Percentiles rank a stretch among this genome's conserved stretches.
phyloP scores from a whole-genome alignment of 2,329 filamentous ascomycete genomes.

The Trichoderma sp. region DNA sequence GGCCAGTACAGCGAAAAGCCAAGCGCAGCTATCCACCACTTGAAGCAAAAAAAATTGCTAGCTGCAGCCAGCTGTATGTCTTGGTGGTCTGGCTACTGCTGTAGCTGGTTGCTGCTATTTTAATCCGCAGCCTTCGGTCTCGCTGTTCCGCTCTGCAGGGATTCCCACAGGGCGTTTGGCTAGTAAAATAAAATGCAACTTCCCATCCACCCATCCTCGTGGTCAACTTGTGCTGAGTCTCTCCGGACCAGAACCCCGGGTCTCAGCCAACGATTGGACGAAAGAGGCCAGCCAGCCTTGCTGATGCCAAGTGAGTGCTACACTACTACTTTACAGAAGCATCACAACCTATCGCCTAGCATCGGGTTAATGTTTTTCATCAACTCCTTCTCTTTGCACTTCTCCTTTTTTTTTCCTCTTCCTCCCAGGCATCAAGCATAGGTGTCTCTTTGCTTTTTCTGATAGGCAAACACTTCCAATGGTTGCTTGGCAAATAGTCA shows the following conservation, averaged over 20 bases:
- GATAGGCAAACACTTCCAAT: not conserved
- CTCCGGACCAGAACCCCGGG: not conserved
- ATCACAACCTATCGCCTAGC: slow-evolving; percentile 16
- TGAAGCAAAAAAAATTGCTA: no score
- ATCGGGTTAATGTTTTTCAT: not conserved
- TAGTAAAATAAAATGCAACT: not conserved
- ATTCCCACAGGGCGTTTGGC: not conserved
- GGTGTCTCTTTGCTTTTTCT: not conserved
- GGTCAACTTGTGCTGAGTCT: not conserved
- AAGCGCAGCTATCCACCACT: no score
- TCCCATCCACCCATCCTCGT: not conserved
- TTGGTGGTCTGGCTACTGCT: no score
- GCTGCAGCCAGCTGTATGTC: not conserved
- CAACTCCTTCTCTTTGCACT: no score
- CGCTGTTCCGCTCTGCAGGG: not conserved
- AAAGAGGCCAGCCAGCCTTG: not conserved
- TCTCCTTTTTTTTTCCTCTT: not conserved
- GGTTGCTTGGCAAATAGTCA: not conserved
- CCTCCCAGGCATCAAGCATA: not conserved
- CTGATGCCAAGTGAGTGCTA: not conserved
- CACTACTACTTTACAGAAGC: not conserved
- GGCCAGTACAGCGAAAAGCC: not conserved
- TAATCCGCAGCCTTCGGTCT: not conserved
- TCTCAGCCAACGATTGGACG: slow-evolving; percentile 5
- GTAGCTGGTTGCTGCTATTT: not conserved